Evolutionary conservation across 2,329 filamentous ascomycete genomes (phyloP).

Genomic region (Penicillium brevicompactum): DNA sequence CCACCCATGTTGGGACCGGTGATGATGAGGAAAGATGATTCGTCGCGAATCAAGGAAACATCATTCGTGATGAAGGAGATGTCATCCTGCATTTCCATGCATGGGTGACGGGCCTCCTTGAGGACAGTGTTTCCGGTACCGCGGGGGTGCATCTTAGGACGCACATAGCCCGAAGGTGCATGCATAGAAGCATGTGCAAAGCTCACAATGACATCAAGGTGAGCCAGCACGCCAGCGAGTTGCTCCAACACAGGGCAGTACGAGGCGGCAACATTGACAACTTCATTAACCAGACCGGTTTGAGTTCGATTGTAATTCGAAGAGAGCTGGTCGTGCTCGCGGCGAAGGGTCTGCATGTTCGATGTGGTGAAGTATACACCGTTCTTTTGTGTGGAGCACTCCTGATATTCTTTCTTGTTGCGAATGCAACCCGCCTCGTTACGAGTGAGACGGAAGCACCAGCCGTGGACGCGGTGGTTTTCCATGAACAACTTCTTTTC

Average conservation of each 20-base stretch:
- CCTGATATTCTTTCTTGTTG: conserved; percentile 85
- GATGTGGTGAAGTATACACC: conserved; percentile 97
- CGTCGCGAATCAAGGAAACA: conserved; percentile 74
- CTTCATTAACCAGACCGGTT: conserved; percentile 84
- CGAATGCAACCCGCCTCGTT: conserved; percentile 90
- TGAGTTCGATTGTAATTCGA: conserved; percentile 96
- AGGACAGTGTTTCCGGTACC: conserved; percentile 86
- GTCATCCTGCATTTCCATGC: conserved; percentile 98
- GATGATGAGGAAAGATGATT: conserved; percentile 91
- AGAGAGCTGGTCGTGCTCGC: conserved; percentile 91
- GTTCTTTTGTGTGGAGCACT: conserved; percentile 98
- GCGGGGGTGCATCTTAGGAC: conserved; percentile 85
- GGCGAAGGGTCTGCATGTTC: conserved; percentile 73
- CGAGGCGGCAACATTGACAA: conserved; percentile 88
- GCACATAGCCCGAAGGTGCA: conserved; percentile 86
- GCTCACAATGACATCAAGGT: conserved; percentile 92
- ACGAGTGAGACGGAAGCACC: conserved; percentile 91
- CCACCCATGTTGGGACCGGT: conserved; percentile 99
- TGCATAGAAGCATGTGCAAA: conserved; percentile 93
- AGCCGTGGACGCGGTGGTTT: conserved; percentile 92
- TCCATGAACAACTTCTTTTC: conserved; percentile 99
- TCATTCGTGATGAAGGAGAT: conserved; percentile 99
- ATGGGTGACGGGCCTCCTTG: conserved; percentile 93
- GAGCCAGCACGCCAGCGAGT: conserved; percentile 82
- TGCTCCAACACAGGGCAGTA: conserved; percentile 92